Conservation (phyloP, 805 yeast species). For the Kregervanrija fluxuum region DNA sequence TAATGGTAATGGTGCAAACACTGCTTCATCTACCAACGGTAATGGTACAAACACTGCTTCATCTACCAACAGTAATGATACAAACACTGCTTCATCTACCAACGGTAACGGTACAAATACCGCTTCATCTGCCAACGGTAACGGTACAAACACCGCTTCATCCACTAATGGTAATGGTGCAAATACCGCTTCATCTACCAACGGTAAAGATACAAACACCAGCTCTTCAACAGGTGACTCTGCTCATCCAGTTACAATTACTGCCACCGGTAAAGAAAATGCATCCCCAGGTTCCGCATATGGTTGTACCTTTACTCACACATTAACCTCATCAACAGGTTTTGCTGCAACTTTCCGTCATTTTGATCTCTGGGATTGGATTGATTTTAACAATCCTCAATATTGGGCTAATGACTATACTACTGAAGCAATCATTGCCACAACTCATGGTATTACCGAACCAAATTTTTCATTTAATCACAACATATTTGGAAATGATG, state of each 20-base stretch:
- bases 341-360: slow-evolving; percentile 5
- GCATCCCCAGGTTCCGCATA: not conserved
- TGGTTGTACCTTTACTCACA: not conserved
- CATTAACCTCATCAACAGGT: slow-evolving; percentile 1
- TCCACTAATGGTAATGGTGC: too few relatives aligned
- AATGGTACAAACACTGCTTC: too few relatives aligned
- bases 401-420: slow-evolving; percentile 6
- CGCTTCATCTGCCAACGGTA: too few relatives aligned
- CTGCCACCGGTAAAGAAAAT: not conserved
- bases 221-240: not conserved
- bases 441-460: slow-evolving; percentile 2
- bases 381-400: not conserved
- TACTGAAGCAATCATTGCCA: not conserved
- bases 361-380: not conserved
- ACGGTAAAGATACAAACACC: too few relatives aligned
- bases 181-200: too few relatives aligned
- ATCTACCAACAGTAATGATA: too few relatives aligned
- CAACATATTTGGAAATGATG: too few relatives aligned
- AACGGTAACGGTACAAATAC: too few relatives aligned
- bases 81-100: too few relatives aligned
- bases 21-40: too few relatives aligned
- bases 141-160: too few relatives aligned
- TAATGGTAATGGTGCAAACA: too few relatives aligned
- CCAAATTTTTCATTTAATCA: slow-evolving; percentile 2
- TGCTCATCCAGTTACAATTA: not conserved